These are phyloP conservation scores for Psophocarpus tetragonolobus DNA, from an alignment of 306 rosid genomes.

Conservation along the genomic window DNA sequence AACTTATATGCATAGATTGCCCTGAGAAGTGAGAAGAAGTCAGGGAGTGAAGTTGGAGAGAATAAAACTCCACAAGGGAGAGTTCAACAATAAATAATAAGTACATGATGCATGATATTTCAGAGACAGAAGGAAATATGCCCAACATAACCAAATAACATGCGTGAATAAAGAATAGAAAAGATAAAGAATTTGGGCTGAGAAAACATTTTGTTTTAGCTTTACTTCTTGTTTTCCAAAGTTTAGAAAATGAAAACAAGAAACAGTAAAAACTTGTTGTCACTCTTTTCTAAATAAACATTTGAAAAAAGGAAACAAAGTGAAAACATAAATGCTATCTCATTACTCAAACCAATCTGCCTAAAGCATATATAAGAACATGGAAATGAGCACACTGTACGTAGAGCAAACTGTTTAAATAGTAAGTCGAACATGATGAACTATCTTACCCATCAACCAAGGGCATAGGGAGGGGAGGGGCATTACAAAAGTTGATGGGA, in stretches of 20 bases:
- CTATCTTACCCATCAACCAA: not conserved
- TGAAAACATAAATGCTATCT: not conserved
- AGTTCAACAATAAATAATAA: constrained; percentile 24
- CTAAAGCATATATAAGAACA: not conserved
- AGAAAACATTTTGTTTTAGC: not conserved
- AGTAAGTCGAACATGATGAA: not conserved
- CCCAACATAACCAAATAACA: not conserved
- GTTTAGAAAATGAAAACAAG: not conserved
- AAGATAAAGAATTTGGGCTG: not conserved
- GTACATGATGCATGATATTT: constrained; percentile 2
- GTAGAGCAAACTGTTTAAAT: not conserved
- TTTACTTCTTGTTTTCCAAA: not conserved
- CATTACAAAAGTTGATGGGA: not conserved
- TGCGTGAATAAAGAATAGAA: constrained; percentile 8
- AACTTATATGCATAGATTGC: not conserved
- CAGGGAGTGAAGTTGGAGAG: not conserved
- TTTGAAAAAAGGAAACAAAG: not conserved
- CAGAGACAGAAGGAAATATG: not conserved
- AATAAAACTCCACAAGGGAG: not conserved
- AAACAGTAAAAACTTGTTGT: not conserved
- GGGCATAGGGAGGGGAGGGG: not conserved
- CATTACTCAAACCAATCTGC: not conserved
- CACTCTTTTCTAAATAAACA: not conserved
- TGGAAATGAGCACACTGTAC: not conserved
- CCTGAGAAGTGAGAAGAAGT: not conserved